A percentile compares a stretch with the other conserved stretches of the same genome.
Conservation (phyloP, 225 moss, liverwort and hornwort genomes). For the Pleurozium schreberi region DNA sequence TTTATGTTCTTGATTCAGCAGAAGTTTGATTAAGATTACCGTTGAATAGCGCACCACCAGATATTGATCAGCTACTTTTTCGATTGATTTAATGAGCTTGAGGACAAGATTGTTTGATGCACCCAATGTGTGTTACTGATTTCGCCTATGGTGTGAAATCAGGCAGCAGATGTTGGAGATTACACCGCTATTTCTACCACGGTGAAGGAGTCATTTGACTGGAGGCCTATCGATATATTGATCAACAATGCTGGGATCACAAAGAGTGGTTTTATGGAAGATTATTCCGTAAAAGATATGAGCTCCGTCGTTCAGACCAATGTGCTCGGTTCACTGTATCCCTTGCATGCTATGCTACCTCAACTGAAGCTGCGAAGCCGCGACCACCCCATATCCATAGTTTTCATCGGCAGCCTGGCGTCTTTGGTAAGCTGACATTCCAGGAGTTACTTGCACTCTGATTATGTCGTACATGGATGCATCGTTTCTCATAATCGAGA, state of each 20-base stretch:
- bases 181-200: conserved; percentile 44
- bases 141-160: neutral
- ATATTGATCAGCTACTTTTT: neutral
- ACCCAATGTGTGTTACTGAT: neutral
- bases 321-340: conserved; percentile 60
- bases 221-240: conserved; percentile 75
- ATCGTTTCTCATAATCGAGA: neutral
- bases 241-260: conserved; percentile 85
- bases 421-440: conserved; percentile 47
- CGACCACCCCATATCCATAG: conserved; percentile 64
- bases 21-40: neutral
- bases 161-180: conserved; percentile 76
- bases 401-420: conserved; percentile 72
- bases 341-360: conserved; percentile 66
- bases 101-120: neutral
- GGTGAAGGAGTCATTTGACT: conserved; percentile 52
- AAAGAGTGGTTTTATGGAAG: conserved; percentile 66
- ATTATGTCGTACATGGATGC: neutral
- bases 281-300: conserved; percentile 49
- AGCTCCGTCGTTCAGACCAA: conserved; percentile 67
- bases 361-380: conserved; percentile 71
- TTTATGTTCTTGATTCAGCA: neutral
- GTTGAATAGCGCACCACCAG: neutral
- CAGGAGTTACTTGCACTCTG: neutral
- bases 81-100: neutral